Evolutionary conservation across 208 protist species (phyloP).

Genomic region (Leishmania tarentolae): DNA sequence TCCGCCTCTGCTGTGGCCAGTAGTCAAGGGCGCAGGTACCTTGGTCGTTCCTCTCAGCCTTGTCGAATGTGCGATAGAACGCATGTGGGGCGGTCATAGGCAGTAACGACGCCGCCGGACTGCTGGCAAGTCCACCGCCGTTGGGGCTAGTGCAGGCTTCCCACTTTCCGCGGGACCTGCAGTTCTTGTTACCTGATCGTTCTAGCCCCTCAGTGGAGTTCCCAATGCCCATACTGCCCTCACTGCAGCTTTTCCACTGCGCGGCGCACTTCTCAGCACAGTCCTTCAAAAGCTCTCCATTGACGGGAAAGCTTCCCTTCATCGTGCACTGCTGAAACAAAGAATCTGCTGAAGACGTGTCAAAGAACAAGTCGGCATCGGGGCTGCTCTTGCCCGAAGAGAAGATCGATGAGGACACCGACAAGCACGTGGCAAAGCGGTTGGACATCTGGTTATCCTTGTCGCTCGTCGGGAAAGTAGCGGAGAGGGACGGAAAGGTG

Average conservation of each 20-base stretch:
- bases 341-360: constrained; percentile 5
- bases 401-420: constrained; percentile 6
- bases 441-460: constrained; percentile 17
- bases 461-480: constrained; percentile 1
- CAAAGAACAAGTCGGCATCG: constrained; percentile 19
- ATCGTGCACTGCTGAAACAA: background rate
- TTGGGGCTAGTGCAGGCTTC: background rate
- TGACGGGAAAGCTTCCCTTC: constrained; percentile 22
- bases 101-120: background rate
- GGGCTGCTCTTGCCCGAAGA: constrained; percentile 11
- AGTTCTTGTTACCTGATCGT: background rate
- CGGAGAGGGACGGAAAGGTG: constrained; percentile 15
- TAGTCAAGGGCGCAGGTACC: constrained; percentile 46
- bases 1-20: constrained; percentile 24
- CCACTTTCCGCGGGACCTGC: too few species aligned
- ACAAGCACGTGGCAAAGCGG: constrained; percentile 46
- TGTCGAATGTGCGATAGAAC: constrained; percentile 58
- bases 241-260: background rate
- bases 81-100: constrained; percentile 16
- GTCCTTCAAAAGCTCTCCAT: constrained; percentile 1
- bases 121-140: background rate
- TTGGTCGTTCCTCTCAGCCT: constrained; percentile 32
- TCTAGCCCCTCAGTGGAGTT: background rate
- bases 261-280: background rate
- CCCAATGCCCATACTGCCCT: too few species aligned